These are phyloP conservation scores for Stentor roeselii DNA, from an alignment of 73 alveolate species.

Conservation along the genomic window DNA sequence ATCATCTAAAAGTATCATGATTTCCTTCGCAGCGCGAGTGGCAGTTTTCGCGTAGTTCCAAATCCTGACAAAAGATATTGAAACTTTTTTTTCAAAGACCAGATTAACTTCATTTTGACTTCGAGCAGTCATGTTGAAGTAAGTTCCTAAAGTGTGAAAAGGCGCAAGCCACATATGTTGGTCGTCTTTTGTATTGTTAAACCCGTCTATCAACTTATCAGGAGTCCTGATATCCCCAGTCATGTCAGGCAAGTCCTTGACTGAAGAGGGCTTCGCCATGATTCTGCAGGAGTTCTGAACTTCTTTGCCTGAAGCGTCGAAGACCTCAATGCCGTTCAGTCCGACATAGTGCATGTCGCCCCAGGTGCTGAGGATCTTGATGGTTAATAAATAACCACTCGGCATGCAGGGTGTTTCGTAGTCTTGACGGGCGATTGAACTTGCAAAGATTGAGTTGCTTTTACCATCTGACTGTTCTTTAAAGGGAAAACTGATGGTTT, in stretches of 20 bases:
- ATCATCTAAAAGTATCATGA: slow-evolving; percentile 70
- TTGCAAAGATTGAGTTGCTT: slow-evolving; percentile 12
- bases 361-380: slow-evolving; percentile 62
- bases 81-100: slow-evolving; percentile 54
- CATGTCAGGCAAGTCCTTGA: slow-evolving; percentile 51
- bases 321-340: slow-evolving; percentile 70
- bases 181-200: slow-evolving; percentile 65
- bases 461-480: slow-evolving; percentile 46
- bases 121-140: slow-evolving; percentile 46
- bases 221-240: slow-evolving; percentile 67
- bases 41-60: slow-evolving; percentile 86
- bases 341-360: slow-evolving; percentile 88
- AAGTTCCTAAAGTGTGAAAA: slow-evolving; percentile 55
- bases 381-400: slow-evolving; percentile 58
- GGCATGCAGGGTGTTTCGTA: slow-evolving; percentile 61
- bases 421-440: slow-evolving; percentile 25
- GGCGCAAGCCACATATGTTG: slow-evolving; percentile 87
- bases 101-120: slow-evolving; percentile 47
- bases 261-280: slow-evolving; percentile 58
- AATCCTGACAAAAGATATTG: slow-evolving; percentile 47
- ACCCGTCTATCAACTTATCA: slow-evolving; percentile 73
- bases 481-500: slow-evolving; percentile 55
- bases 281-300: slow-evolving; percentile 35
- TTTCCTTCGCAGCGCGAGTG: slow-evolving; percentile 76
- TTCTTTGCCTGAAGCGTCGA: slow-evolving; percentile 52